phyloP scores from a whole-genome alignment of 495 filamentous ascomycete species.

The Talaromyces adpressus region DNA sequence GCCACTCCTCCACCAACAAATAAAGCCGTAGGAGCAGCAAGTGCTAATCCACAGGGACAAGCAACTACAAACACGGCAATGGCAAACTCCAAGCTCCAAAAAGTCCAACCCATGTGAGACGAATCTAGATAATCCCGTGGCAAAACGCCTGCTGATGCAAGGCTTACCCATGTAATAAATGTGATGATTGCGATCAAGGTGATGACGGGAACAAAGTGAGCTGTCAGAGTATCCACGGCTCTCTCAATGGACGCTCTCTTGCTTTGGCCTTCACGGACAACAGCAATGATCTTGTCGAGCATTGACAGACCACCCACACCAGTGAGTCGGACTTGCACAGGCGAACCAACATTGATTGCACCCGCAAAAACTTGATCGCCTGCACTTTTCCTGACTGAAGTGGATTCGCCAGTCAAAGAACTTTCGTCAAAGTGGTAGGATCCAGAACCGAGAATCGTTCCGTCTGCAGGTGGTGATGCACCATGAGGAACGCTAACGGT shows the following conservation, averaged over 20 bases:
- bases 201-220: constrained; percentile 84
- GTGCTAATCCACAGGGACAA: constrained; percentile 89
- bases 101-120: constrained; percentile 68
- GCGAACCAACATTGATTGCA: constrained; percentile 75
- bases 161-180: constrained; percentile 76
- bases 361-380: constrained; percentile 78
- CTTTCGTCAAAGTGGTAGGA: constrained; percentile 77
- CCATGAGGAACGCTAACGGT: constrained; percentile 70
- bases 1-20: constrained; percentile 88
- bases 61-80: constrained; percentile 94
- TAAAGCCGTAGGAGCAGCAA: constrained; percentile 88
- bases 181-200: constrained; percentile 74
- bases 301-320: constrained; percentile 71
- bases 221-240: constrained; percentile 74
- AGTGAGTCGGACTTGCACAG: constrained; percentile 63
- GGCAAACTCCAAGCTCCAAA: constrained; percentile 85
- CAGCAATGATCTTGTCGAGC: constrained; percentile 84
- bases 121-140: constrained; percentile 59
- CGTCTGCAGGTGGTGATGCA: constrained; percentile 79
- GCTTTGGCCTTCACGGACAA: constrained; percentile 87
- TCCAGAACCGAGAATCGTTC: constrained; percentile 52
- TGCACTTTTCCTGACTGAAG: constrained; percentile 57
- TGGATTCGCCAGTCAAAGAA: constrained; percentile 84
- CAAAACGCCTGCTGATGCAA: constrained; percentile 63
- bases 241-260: constrained; percentile 80